Percentiles rank a stretch among this genome's conserved stretches.
Evolutionary conservation across 176 grass and related monocot genomes (phyloP).

Genomic region (Oryza nivara): DNA sequence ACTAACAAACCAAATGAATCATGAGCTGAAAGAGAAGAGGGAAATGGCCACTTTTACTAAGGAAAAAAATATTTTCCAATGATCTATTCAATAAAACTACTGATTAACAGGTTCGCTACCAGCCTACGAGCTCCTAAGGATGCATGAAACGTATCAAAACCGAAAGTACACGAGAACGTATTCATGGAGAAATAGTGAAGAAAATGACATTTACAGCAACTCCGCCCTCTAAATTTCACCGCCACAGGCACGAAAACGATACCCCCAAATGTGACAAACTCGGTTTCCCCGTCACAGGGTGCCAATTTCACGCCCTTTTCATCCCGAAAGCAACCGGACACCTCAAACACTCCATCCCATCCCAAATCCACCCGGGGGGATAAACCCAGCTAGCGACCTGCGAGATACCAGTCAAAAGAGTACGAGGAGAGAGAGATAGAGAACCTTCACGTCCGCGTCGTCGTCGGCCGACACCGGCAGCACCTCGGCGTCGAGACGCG

Average conservation of each 20-base stretch:
- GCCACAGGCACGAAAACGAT: constrained; percentile 9
- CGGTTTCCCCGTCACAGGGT: constrained; percentile 34
- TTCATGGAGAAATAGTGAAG: background rate
- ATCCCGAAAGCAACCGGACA: constrained; percentile 20
- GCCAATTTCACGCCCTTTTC: constrained; percentile 20
- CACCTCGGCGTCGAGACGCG: constrained; percentile 52
- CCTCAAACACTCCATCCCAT: background rate
- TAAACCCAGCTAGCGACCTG: background rate
- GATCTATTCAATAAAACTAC: constrained; percentile 3
- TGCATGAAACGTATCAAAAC: background rate
- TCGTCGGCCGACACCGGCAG: constrained; percentile 74
- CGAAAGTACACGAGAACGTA: background rate
- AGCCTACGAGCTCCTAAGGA: background rate
- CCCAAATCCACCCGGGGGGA: constrained; percentile 23
- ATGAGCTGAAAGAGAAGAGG: background rate
- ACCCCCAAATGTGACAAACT: background rate
- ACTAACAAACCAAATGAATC: background rate
- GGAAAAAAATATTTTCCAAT: background rate
- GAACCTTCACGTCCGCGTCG: constrained; percentile 48
- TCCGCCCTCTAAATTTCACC: constrained; percentile 15
- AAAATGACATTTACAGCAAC: constrained; percentile 20
- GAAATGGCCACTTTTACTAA: background rate
- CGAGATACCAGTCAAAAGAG: background rate
- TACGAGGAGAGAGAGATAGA: background rate
- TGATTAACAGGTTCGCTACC: background rate